Conservation (phyloP, 352 stramenopile genomes). For the Phytophthora fragariae region DNA sequence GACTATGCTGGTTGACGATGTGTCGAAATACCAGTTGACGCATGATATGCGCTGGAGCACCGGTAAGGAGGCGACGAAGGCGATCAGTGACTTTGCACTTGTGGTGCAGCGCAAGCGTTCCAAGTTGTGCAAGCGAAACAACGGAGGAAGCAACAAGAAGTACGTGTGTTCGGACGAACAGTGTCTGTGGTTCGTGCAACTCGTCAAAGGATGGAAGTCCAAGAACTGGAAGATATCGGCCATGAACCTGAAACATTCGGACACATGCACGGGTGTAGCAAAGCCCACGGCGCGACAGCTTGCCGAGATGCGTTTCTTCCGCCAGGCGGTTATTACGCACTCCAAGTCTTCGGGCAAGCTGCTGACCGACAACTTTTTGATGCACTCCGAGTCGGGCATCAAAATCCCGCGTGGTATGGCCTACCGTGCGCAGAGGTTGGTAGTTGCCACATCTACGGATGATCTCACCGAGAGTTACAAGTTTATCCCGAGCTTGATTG, state of each 20-base stretch:
- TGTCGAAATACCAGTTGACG: conserved; percentile 74
- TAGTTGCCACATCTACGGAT: conserved; percentile 74
- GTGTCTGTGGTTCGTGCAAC: conserved; percentile 82
- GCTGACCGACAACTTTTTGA: conserved; percentile 81
- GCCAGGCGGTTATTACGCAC: conserved; percentile 77
- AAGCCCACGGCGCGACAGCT: conserved; percentile 83
- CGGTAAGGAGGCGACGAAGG: conserved; percentile 80
- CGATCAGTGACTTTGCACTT: conserved; percentile 79
- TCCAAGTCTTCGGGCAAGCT: conserved; percentile 81
- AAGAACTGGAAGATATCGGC: conserved; percentile 91
- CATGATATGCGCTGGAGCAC: conserved; percentile 86
- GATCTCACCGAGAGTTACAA: conserved; percentile 87
- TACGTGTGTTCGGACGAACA: conserved; percentile 81
- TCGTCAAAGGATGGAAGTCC: conserved; percentile 85
- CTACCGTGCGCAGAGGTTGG: conserved; percentile 71
- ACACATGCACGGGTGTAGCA: conserved; percentile 62
- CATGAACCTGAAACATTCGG: conserved; percentile 87
- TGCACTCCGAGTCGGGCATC: conserved; percentile 70
- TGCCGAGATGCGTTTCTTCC: conserved; percentile 82
- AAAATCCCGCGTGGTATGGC: conserved; percentile 76
- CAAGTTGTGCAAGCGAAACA: conserved; percentile 84
- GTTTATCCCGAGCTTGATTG: conserved; percentile 77
- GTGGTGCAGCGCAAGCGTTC: conserved; percentile 84
- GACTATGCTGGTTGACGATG: conserved; percentile 63
- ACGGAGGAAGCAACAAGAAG: conserved; percentile 87